Conservation (phyloP, 2,329 filamentous ascomycete genomes). For the Pseudocercospora fijiensis region DNA sequence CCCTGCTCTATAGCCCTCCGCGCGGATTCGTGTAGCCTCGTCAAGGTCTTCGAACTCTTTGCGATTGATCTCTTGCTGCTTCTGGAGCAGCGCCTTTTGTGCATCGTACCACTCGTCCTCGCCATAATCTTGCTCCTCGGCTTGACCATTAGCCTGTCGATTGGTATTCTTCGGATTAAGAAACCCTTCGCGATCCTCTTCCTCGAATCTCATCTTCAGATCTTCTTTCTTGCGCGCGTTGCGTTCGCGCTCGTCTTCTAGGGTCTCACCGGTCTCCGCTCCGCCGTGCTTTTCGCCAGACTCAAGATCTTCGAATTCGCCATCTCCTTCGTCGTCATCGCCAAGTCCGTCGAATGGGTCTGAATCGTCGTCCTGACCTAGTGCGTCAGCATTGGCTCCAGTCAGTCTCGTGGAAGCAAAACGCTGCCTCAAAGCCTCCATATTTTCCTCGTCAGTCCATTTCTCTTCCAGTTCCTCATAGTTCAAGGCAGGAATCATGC, state of each 20-base stretch:
- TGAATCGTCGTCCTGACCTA: constrained; percentile 54
- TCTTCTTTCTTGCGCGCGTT: constrained; percentile 94
- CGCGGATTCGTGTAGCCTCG: constrained; percentile 73
- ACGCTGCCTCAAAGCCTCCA: constrained; percentile 69
- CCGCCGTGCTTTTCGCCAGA: constrained; percentile 60
- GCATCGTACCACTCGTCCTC: constrained; percentile 99
- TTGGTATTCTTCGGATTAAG: constrained; percentile 83
- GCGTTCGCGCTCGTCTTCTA: constrained; percentile 71
- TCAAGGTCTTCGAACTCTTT: constrained; percentile 88
- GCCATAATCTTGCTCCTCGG: constrained; percentile 75
- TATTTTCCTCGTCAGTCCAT: constrained; percentile 76
- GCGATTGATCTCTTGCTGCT: constrained; percentile 95
- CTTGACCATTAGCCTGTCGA: constrained; percentile 62
- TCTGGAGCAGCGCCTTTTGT: constrained; percentile 91
- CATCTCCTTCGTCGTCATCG: constrained; percentile 68
- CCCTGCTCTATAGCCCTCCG: constrained; percentile 88
- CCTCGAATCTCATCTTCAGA: constrained; percentile 88
- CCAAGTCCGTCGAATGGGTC: constrained; percentile 47
- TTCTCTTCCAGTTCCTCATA: constrained; percentile 78
- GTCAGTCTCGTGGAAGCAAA: constrained; percentile 71
- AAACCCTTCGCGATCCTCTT: constrained; percentile 96
- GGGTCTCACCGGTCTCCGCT: constrained; percentile 11
- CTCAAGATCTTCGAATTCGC: constrained; percentile 83
- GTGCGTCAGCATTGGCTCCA: constrained; percentile 47
- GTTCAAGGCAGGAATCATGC: constrained; percentile 74